Conservation (phyloP, 2,329 filamentous ascomycete genomes). For the Verticillium nonalfalfae region DNA sequence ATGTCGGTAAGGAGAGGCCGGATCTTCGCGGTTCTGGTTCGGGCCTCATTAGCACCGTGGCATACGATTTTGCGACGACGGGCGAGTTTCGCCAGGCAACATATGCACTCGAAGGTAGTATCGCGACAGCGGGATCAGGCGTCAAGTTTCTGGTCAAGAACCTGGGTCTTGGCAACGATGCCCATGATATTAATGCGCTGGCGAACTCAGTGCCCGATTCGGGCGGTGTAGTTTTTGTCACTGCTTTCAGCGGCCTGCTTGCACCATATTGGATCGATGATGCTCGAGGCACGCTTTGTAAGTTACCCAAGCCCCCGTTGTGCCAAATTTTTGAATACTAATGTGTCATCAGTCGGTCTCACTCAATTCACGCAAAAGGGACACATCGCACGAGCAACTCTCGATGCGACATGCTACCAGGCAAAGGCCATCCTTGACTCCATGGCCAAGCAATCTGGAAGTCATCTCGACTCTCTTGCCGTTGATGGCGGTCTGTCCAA, state of each 20-base stretch:
- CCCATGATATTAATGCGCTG: slow-evolving; percentile 42
- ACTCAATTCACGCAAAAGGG: slow-evolving; percentile 80
- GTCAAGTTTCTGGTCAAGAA: slow-evolving; percentile 69
- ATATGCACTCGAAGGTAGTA: slow-evolving; percentile 80
- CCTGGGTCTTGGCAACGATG: slow-evolving; percentile 49
- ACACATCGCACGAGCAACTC: slow-evolving; percentile 81
- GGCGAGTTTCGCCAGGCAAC: slow-evolving; percentile 52
- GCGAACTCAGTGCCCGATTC: slow-evolving; percentile 58
- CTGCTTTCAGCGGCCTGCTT: slow-evolving; percentile 85
- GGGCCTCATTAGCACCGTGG: slow-evolving; percentile 79
- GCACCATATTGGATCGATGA: slow-evolving; percentile 95
- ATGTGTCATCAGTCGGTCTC: slow-evolving; percentile 54
- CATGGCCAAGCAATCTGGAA: slow-evolving; percentile 80
- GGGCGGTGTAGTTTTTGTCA: slow-evolving; percentile 81
- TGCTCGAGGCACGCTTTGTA: slow-evolving; percentile 78
- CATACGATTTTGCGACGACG: slow-evolving; percentile 59
- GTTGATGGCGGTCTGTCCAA: slow-evolving; percentile 89
- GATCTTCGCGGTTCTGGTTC: slow-evolving; percentile 27
- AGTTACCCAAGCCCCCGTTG: slow-evolving; percentile 20
- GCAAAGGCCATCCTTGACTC: slow-evolving; percentile 87
- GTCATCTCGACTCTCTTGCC: slow-evolving; percentile 66
- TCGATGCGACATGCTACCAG: slow-evolving; percentile 89
- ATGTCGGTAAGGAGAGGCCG: slow-evolving; percentile 67
- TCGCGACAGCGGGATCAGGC: slow-evolving; percentile 67
- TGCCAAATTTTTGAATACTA: no score